Base-by-base conservation (phyloP, 1,284 basidiomycete species). In the Naganishia liquefaciens region DNA sequence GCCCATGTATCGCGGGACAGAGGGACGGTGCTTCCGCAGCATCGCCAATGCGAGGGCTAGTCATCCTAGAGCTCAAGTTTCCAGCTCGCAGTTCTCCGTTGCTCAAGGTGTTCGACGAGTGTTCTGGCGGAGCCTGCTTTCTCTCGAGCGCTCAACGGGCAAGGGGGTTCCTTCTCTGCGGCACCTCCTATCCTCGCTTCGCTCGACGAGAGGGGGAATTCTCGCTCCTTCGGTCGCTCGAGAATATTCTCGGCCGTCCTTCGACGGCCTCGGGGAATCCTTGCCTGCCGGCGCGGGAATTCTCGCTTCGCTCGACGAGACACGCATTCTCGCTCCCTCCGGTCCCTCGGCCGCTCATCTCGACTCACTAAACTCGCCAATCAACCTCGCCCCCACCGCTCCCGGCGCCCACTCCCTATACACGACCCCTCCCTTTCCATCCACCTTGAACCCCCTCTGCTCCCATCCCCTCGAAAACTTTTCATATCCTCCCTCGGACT, bases 391-490 rank as follows among this genome's bases (percentile, higher is more conserved):
- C 72, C 88, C 86, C 52, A 77, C 81, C 15, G 88, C 94, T 71
- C 91, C 92, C 0, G 95, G 93, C 6, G 95, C 95, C 95, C 95
- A 99, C 76, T 99, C 95, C 72, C 90, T 84, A 77, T 98, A 99
- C 9, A 84, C 81, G 43, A 98, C 85, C 33, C 88, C 83, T 55
- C 87, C 87, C 63, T 89, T 84, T 25, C 80, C 75, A 53, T 83
- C 82, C 46, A 92, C 84, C 64, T 89, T 88, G 71, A 99, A 82
- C 43, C 95, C 95, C 80, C 90, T 91, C 69, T 85, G 86, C 69
- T 88, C 83, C 80, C 93, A 96, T 15, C 93, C 92, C 74, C 87
- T 86, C 3, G 91, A 88, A 78, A 98, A 99, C 9, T 82, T 81
- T 62, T 93, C 92, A 72, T 93, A 90, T 39, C 95, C 93, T 49